Base-by-base conservation (phyloP, 345 rosid genomes). In the Pugionium dolabratum region DNA sequence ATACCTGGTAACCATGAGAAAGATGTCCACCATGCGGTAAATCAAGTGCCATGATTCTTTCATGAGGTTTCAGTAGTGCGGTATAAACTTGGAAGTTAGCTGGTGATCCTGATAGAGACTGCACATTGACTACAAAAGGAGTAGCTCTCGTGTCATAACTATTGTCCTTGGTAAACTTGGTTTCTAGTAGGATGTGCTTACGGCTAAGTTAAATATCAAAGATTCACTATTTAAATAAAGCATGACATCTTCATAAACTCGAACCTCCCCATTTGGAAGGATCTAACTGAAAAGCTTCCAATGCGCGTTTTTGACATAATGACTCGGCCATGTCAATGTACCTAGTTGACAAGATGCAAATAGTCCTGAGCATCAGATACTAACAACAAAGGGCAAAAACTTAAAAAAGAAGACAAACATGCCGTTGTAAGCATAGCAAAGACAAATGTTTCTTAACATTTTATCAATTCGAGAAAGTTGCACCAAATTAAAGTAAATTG, bases 11-110 rank as follows among this genome's bases (percentile, higher is more conserved):
- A 78, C 98, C 98, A 74, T 93, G 98, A 64, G 98, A 93, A 80
- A 93, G 97, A 81, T 93, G 98, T 31, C 98, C 98, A 8, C 98
- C 98, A 81, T 93, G 98, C 45, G 98, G 98, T 40, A 93, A 83
- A 71, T 93, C 98, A 74, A 93, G 93, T 4, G 95, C 95, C 98
- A 93, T 89, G 71, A 93, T 93, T 81, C 98, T 78, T 60, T 89
- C 98, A 77, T 93, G 98, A 53, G 98, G 98, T 39, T 85, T 93
- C 70, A 93, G 59, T 18, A 93, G 41, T 57, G 97, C 98, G 44
- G 98, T 93, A 56, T 89, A 93, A 60, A 70, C 98, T 79, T 93
- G 97, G 75, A 92, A 93, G 67, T 93, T 92, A 59, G 98, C 88
- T 3, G 97, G 97, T 54, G 98, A 92, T 70, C 98, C 98, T 66